Evolutionary conservation across 75 land plant species (phyloP).

Genomic region (Larix kaempferi): DNA sequence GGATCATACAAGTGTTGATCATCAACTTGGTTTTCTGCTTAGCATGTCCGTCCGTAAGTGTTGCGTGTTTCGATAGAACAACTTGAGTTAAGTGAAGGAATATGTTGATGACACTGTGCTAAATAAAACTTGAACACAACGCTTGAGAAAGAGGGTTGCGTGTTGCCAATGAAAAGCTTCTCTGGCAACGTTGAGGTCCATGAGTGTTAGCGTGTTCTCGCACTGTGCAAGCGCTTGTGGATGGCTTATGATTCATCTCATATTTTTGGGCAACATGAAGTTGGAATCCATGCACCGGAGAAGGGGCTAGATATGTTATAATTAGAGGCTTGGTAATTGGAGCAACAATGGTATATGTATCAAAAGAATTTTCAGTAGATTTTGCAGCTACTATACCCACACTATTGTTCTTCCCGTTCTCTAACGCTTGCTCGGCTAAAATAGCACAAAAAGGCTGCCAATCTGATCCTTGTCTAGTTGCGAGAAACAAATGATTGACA

Average conservation of each 20-base stretch:
- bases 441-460: slow-evolving; percentile 42
- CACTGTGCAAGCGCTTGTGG: slow-evolving; percentile 73
- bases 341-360: slow-evolving; percentile 2
- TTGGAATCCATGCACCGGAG: slow-evolving; percentile 72
- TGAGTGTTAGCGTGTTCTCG: slow-evolving; percentile 47
- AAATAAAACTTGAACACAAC: too few relatives aligned
- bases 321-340: slow-evolving; percentile 11
- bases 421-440: slow-evolving; percentile 8
- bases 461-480: slow-evolving; percentile 8
- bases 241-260: slow-evolving; percentile 56
- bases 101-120: too few relatives aligned
- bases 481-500: too few relatives aligned
- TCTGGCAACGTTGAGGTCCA: slow-evolving; percentile 51
- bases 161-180: too few relatives aligned
- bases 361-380: too few relatives aligned
- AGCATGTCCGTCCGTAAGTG: too few relatives aligned
- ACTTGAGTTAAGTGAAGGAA: too few relatives aligned
- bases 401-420: background rate
- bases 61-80: too few relatives aligned
- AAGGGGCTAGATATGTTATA: slow-evolving; percentile 31
- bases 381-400: too few relatives aligned
- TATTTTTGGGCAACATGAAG: slow-evolving; percentile 57
- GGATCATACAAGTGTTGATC: too few relatives aligned
- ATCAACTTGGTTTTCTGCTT: too few relatives aligned
- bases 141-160: too few relatives aligned